Evolutionary conservation across 345 rosid genomes (phyloP).

Genomic region (Noccaea caerulescens): DNA sequence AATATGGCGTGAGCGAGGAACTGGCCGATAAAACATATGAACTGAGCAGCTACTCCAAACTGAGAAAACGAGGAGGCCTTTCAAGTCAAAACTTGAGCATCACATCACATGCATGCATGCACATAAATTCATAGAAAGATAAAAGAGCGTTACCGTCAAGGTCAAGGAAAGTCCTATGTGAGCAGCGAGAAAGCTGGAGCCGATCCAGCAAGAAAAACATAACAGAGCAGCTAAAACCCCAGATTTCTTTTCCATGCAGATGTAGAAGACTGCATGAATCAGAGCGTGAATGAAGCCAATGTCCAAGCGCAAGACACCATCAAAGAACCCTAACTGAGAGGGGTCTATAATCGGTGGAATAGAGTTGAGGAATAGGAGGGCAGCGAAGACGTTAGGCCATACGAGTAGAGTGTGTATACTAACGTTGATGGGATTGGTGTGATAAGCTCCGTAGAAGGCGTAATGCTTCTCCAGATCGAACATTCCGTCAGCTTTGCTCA

Average conservation of each 20-base stretch:
- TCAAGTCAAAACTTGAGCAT: no score
- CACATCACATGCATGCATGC: no score
- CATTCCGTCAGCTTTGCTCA: constrained; percentile 50
- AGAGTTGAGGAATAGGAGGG: constrained; percentile 64
- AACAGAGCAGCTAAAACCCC: constrained; percentile 77
- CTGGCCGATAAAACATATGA: constrained; percentile 76
- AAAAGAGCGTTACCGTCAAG: constrained; percentile 53
- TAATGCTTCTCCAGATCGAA: constrained; percentile 79
- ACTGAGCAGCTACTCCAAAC: constrained; percentile 72
- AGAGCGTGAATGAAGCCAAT: constrained; percentile 59
- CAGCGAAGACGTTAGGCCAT: constrained; percentile 76
- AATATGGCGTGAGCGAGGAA: constrained; percentile 78
- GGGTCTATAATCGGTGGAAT: constrained; percentile 51
- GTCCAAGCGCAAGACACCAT: constrained; percentile 55
- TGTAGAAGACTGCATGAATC: constrained; percentile 56
- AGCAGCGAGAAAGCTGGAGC: constrained; percentile 57
- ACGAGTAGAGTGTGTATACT: constrained; percentile 69
- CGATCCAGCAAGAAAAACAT: constrained; percentile 74
- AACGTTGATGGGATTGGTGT: constrained; percentile 66
- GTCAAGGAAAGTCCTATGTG: constrained; percentile 59
- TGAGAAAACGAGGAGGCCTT: constrained; percentile 29
- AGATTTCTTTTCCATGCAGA: constrained; percentile 67
- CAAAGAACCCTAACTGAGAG: constrained; percentile 44
- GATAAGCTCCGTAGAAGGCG: constrained; percentile 88
- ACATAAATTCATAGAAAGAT: background rate